These are phyloP conservation scores for Phalaenopsis equestris DNA, from an alignment of 106 monocot species.

Conservation along the genomic window DNA sequence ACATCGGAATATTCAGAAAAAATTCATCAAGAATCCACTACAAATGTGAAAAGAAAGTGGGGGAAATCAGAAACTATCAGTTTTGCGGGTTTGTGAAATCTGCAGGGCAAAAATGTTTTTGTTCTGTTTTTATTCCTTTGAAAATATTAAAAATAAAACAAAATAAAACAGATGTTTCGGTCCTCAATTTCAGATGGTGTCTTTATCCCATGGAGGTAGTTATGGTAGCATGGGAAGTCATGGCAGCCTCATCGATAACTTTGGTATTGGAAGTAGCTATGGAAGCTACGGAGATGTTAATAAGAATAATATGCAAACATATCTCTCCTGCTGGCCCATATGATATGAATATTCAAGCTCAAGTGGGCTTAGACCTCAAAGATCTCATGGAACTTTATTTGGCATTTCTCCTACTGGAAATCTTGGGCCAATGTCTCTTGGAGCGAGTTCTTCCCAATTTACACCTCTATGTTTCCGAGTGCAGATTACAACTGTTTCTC, in stretches of 20 bases:
- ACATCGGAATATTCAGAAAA: too few relatives aligned
- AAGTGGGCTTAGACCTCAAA: slow-evolving; percentile 46
- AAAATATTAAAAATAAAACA: too few relatives aligned
- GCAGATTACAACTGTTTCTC: slow-evolving; percentile 48
- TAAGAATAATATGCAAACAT: slow-evolving; percentile 33
- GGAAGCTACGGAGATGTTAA: slow-evolving; percentile 79
- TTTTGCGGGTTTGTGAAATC: too few relatives aligned
- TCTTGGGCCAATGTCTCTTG: slow-evolving; percentile 78
- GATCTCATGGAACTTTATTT: slow-evolving; percentile 55
- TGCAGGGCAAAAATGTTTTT: too few relatives aligned
- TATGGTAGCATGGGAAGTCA: slow-evolving; percentile 87
- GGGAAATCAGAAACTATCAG: too few relatives aligned
- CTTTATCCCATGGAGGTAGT: slow-evolving; percentile 66
- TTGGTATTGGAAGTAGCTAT: slow-evolving; percentile 55
- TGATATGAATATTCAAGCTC: slow-evolving; percentile 56
- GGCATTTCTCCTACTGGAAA: slow-evolving; percentile 60
- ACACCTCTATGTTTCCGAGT: slow-evolving; percentile 75
- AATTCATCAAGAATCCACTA: too few relatives aligned
- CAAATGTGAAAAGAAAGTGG: too few relatives aligned
- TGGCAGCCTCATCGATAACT: slow-evolving; percentile 74
- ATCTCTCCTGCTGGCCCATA: slow-evolving; percentile 59
- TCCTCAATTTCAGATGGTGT: slow-evolving; percentile 53
- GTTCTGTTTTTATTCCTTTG: too few relatives aligned
- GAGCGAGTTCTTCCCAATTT: slow-evolving; percentile 94
- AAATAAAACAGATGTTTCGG: slow-evolving; percentile 29